These are phyloP conservation scores for Eruca vesicaria DNA, from an alignment of 441 rosid genomes.

Conservation along the genomic window DNA sequence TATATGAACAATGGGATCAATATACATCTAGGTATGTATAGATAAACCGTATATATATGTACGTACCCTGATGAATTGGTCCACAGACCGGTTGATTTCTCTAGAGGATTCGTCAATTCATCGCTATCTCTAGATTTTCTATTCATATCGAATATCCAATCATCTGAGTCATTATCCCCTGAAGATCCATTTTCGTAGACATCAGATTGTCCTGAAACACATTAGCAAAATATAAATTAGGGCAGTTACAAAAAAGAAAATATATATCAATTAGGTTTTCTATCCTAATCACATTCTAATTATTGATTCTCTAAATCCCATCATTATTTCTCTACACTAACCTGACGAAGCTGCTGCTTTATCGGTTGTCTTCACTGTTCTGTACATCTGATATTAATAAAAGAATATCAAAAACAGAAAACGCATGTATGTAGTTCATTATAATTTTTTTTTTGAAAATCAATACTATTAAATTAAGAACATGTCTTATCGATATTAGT, in stretches of 20 bases:
- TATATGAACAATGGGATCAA: background rate
- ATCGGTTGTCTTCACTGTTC: slow-evolving; percentile 94
- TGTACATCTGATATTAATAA: slow-evolving; percentile 65
- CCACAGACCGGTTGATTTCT: slow-evolving; percentile 62
- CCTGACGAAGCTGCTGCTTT: slow-evolving; percentile 83
- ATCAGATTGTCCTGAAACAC: slow-evolving; percentile 53
- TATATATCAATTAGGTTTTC: too few species aligned
- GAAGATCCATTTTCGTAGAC: slow-evolving; percentile 69
- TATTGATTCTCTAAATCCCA: background rate
- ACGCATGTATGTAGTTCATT: background rate
- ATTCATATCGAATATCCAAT: slow-evolving; percentile 62
- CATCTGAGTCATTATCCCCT: slow-evolving; percentile 74
- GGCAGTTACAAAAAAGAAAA: too few species aligned
- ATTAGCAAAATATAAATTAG: slow-evolving; percentile 2
- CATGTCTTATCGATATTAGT: too few species aligned
- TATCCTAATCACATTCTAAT: background rate
- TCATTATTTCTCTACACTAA: slow-evolving; percentile 23
- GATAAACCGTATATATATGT: slow-evolving; percentile 6
- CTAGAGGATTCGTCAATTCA: slow-evolving; percentile 46
- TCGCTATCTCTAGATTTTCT: slow-evolving; percentile 59
- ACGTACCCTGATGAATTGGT: slow-evolving; percentile 80
- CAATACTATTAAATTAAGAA: too few species aligned
- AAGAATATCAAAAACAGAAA: background rate
- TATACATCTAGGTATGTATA: background rate
- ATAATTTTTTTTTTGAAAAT: background rate